Conservation (phyloP, 495 filamentous ascomycete species). For the Xylaria palmicola region DNA sequence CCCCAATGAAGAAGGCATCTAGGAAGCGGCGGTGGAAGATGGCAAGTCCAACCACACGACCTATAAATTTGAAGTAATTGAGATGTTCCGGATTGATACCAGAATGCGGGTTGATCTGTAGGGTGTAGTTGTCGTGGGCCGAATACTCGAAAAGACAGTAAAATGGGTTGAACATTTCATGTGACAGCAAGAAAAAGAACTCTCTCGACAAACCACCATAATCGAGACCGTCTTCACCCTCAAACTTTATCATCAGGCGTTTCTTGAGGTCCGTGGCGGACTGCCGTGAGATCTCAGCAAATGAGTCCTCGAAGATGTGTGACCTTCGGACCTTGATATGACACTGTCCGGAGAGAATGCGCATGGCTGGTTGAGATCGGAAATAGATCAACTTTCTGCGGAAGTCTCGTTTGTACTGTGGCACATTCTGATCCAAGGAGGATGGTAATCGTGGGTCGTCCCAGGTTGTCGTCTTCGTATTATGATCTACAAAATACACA, state of each 20-base stretch:
- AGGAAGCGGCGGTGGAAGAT: constrained; percentile 98
- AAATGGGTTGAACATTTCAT: constrained; percentile 99
- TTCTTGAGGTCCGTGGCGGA: constrained; percentile 97
- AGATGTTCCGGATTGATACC: constrained; percentile 99
- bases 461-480: constrained; percentile 99
- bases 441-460: constrained; percentile 94
- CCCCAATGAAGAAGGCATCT: constrained; percentile 99
- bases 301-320: constrained; percentile 98
- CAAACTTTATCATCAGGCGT: constrained; percentile 98
- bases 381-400: constrained; percentile 98
- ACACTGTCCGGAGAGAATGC: constrained; percentile 93
- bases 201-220: constrained; percentile 98
- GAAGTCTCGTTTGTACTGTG: constrained; percentile 99
- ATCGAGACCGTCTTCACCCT: constrained; percentile 96
- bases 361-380: constrained; percentile 93
- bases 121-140: constrained; percentile 99
- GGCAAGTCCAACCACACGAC: constrained; percentile 92
- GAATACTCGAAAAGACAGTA: constrained; percentile 99
- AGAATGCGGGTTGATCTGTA: constrained; percentile 99
- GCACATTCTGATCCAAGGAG: constrained; percentile 95
- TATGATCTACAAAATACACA: constrained; percentile 99
- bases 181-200: constrained; percentile 99
- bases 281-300: constrained; percentile 96
- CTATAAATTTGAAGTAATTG: constrained; percentile 99
- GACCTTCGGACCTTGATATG: constrained; percentile 96